Evolutionary conservation across 129 eudicot genomes (phyloP), one percentile per base, ranked within the genome.

Genomic region (Glebionis coronaria): DNA sequence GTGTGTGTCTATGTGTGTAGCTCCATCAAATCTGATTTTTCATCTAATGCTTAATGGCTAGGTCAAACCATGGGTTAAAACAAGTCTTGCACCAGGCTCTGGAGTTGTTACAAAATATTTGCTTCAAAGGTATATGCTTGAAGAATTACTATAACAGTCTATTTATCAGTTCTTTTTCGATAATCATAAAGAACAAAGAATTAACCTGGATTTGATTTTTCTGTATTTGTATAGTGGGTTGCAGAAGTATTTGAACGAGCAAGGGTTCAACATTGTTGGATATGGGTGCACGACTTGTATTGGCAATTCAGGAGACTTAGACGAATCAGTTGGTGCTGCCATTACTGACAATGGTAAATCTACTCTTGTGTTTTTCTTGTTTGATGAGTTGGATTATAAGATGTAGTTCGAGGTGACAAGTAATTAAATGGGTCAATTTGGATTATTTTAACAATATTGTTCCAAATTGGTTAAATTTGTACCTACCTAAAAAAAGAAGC

Each of bases 21-120:
- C 56, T 12, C 11, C 62, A 56, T 56, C 6, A 47, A 14, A 28
- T 65, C 60, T 49, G 4, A 58, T 76, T 66, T 29, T 57, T 51
- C 45, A 62, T 25, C 40, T 46, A 25, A 50, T 69, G 66, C 21
- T 68, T 23, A 60, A 70, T 65, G 53, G 55, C 53, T 85, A 90
- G 97, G 95, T 90, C 64, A 90, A 90, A 75, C 97, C 97, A 63
- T 90, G 97, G 97, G 76, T 90, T 28, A 90, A 90, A 77, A 90
- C 97, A 60, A 90, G 95, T 71, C 92, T 90, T 73, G 97, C 97
- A 50, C 97, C 97, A 15, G 97, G 97, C 35, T 90, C 95, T 72
- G 95, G 97, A 64, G 97, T 90, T 69, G 97, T 90, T 72, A 90
- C 91, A 44, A 90, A 90, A 69, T 90, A 90, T 73, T 67, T 90